Evolutionary conservation across 176 grass and related monocot species (phyloP).

Genomic region (Musa schizocarpa): DNA sequence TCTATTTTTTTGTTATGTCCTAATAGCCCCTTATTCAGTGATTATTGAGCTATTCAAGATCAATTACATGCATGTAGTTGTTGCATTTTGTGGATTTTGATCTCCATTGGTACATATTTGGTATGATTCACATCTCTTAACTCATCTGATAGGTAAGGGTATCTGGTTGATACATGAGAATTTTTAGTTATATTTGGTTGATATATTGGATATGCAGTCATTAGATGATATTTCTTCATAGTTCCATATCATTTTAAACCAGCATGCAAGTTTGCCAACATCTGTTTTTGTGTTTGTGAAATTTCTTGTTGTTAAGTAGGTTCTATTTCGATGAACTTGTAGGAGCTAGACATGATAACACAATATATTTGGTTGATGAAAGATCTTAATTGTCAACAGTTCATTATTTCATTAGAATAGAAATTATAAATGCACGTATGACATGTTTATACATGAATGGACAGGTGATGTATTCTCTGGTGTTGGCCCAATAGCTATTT

Average conservation of each 20-base stretch:
- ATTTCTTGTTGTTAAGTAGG: too few relatives aligned
- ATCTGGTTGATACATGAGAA: background rate
- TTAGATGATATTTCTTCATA: background rate
- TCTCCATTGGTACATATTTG: background rate
- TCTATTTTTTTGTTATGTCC: background rate
- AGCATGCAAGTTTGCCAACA: too few relatives aligned
- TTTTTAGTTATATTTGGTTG: background rate
- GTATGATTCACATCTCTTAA: background rate
- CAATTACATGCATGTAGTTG: background rate
- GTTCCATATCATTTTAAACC: too few relatives aligned
- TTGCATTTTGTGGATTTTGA: background rate
- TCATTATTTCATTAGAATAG: background rate
- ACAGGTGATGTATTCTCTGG: constrained; percentile 86
- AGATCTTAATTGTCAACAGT: background rate
- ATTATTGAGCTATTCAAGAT: background rate
- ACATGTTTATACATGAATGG: constrained; percentile 12
- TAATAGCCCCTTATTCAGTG: too few relatives aligned
- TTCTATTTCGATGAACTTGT: too few relatives aligned
- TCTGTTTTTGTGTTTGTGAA: too few relatives aligned
- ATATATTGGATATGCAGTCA: background rate
- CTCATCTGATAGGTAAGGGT: too few relatives aligned
- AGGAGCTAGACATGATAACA: background rate
- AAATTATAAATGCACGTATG: background rate
- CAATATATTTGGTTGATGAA: background rate
- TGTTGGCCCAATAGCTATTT: constrained; percentile 83